Evolutionary conservation across 441 rosid genomes (phyloP).

Genomic region (Syzygium syzygioides): DNA sequence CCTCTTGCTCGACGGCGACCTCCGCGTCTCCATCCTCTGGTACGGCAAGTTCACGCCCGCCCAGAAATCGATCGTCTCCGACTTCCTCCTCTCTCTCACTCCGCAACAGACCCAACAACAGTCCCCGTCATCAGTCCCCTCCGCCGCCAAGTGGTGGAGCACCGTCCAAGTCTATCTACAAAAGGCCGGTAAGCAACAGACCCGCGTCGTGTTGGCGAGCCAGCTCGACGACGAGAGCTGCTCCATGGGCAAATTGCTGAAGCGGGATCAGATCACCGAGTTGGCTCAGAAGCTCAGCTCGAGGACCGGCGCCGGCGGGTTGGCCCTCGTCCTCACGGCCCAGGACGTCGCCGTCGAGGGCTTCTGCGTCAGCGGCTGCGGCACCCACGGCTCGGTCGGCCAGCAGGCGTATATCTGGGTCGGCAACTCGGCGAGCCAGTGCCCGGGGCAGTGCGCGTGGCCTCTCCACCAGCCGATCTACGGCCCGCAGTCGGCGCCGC

Average conservation of each 20-base stretch:
- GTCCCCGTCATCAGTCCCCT: conserved; percentile 1
- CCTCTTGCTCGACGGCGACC: conserved; percentile 24
- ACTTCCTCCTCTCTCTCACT: conserved; percentile 27
- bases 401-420: conserved; percentile 23
- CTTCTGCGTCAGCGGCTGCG: conserved; percentile 33
- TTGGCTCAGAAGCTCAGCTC: conserved; percentile 7
- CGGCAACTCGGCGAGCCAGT: conserved; percentile 25
- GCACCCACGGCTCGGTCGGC: conserved; percentile 19
- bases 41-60: conserved; percentile 28
- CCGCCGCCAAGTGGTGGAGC: conserved; percentile 25
- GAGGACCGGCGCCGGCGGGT: conserved; percentile 1
- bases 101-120: not conserved
- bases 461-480: conserved; percentile 35
- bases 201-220: conserved; percentile 3
- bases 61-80: conserved; percentile 25
- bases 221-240: conserved; percentile 16
- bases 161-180: conserved; percentile 17
- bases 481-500: conserved; percentile 29
- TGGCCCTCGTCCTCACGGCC: conserved; percentile 22
- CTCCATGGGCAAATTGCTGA: conserved; percentile 24
- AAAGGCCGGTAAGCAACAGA: conserved; percentile 20
- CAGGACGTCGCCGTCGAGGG: conserved; percentile 33
- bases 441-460: conserved; percentile 41
- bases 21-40: conserved; percentile 30
- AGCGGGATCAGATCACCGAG: conserved; percentile 8